Conservation (phyloP, 371 early-diverging fungal genomes). For the Choanephora cucurbitarum region DNA sequence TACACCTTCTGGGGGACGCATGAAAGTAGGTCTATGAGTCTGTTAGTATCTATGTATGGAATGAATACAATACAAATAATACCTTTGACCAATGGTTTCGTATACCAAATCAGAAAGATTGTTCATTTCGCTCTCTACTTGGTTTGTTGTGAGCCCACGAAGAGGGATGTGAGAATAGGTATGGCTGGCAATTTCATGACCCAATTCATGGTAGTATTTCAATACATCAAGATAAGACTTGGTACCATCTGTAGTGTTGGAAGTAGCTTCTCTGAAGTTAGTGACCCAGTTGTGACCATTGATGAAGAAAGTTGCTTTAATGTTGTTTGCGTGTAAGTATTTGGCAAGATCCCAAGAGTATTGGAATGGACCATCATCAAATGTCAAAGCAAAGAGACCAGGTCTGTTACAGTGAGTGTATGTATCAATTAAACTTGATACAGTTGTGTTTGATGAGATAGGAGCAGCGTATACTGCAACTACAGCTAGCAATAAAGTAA, state of each 20-base stretch:
- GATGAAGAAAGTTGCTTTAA: slow-evolving; percentile 64
- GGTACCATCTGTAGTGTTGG: slow-evolving; percentile 16
- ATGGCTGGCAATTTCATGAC: slow-evolving; percentile 33
- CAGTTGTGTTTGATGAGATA: neutral
- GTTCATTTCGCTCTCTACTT: slow-evolving; percentile 21
- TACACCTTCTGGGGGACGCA: slow-evolving; percentile 57
- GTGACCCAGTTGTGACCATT: slow-evolving; percentile 48
- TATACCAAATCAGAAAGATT: slow-evolving; percentile 21
- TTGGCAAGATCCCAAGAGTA: slow-evolving; percentile 25
- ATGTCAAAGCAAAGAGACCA: slow-evolving; percentile 29
- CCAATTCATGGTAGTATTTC: slow-evolving; percentile 15
- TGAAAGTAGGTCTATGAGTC: slow-evolving; percentile 17
- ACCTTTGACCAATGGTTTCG: slow-evolving; percentile 19
- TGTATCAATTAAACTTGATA: neutral
- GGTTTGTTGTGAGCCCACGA: slow-evolving; percentile 3
- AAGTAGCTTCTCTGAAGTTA: neutral
- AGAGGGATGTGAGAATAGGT: slow-evolving; percentile 22
- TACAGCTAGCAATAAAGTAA: slow-evolving; percentile 10
- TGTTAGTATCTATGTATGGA: too few relatives aligned
- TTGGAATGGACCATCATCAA: slow-evolving; percentile 34
- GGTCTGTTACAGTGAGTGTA: slow-evolving; percentile 21
- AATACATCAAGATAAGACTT: slow-evolving; percentile 23
- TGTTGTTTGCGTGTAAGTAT: slow-evolving; percentile 11
- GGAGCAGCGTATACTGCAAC: slow-evolving; percentile 9
- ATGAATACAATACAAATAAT: too few relatives aligned